Evolutionary conservation across 108 stramenopile species (phyloP).

Genomic region (Ochromonas danica): DNA sequence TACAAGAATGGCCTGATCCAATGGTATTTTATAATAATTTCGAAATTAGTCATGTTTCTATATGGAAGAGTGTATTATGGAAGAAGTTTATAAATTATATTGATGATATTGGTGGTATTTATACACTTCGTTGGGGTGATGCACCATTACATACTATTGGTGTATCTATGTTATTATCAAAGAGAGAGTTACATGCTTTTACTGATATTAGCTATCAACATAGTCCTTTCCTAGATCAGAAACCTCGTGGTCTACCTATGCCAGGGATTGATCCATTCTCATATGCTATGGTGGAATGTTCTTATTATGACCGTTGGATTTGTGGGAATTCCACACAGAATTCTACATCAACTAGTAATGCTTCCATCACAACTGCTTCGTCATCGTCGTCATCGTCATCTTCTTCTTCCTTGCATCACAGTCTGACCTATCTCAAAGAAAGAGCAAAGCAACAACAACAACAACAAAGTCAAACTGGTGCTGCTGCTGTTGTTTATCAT

Average conservation of each 20-base stretch:
- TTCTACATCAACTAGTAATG: too few species aligned
- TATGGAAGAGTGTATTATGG: constrained; percentile 33
- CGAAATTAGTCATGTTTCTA: constrained; percentile 27
- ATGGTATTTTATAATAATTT: constrained; percentile 40
- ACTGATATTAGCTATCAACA: constrained; percentile 33
- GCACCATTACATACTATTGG: constrained; percentile 36
- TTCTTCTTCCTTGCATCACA: too few species aligned
- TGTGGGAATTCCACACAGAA: too few species aligned
- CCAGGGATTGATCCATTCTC: not conserved
- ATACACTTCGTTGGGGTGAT: constrained; percentile 37
- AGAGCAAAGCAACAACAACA: too few species aligned
- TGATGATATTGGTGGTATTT: constrained; percentile 36
- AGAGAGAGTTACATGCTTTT: constrained; percentile 28
- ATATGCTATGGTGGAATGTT: not conserved
- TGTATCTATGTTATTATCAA: constrained; percentile 1
- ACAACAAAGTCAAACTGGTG: too few species aligned
- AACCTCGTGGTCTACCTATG: constrained; percentile 27
- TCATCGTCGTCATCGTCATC: too few species aligned
- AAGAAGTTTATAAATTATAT: constrained; percentile 5
- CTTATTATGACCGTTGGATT: constrained; percentile 8
- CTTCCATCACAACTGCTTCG: too few species aligned
- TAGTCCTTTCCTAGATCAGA: constrained; percentile 22
- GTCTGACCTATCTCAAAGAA: too few species aligned
- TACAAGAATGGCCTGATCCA: constrained; percentile 30
- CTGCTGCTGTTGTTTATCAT: too few species aligned